Base-by-base conservation (phyloP, 306 rosid species). In the Datisca glomerata region DNA sequence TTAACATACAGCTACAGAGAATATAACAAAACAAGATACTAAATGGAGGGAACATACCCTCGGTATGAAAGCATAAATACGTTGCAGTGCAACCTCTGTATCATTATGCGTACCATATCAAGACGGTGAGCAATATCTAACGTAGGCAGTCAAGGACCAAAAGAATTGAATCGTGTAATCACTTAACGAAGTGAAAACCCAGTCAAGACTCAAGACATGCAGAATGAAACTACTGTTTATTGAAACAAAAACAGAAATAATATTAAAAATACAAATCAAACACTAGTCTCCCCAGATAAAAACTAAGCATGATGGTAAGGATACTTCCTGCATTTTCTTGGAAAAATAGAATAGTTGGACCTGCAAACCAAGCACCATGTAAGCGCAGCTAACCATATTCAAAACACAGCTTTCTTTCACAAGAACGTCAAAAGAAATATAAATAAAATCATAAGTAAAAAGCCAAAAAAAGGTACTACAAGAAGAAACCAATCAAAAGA, bases 251-350 rank as follows among this genome's bases (percentile, higher is more conserved):
- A 35, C 2, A 24, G 33, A 34, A 13, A 13, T 8, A 10, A 12
- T 21, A 18, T 14, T 23, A 4, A 15, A 19, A 12, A 17, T 32
- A 25, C 29, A 15, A 41, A 18, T 12, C 31, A 2, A 34, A 49
- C 14, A 12, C 34, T 7, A 47, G 27, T 7, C 24, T 12, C 6
- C 33, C 32, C 13, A 9, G 47, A 36, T 32, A 9, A 24, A 11
- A 45, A 41, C 43, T 11, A 35, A 19, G 21, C 47, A 55, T 2
- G 20, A 55, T 42, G 59, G 63, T 18, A 43, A 78, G 99, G 98
- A 89, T 91, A 91, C 99, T 91, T 69, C 99, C 99, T 49, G 99
- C 99, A 73, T 91, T 85, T 64, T 91, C 99, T 73, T 91, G 99
- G 55, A 85, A 91, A 75, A 91, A 91, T 71, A 91, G 65, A 47